Conservation (phyloP, 1,139 yeast genomes). For the Scheffersomyces quercinus region DNA sequence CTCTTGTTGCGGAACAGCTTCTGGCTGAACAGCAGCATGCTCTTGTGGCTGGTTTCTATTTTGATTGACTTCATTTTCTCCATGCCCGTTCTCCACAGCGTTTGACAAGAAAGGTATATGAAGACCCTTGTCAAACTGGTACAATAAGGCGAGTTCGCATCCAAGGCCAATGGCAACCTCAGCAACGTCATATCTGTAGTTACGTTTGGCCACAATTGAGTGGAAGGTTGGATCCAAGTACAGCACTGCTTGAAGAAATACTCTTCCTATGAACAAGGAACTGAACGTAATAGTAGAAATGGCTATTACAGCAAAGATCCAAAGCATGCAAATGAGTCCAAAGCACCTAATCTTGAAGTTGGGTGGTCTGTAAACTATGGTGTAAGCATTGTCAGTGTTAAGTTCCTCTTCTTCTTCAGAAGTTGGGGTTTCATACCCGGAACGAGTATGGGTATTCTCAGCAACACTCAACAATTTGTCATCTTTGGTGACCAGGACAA, state of each 20-base stretch:
- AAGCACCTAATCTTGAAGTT: slow-evolving; percentile 61
- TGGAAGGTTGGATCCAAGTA: not conserved
- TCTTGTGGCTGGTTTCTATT: not conserved
- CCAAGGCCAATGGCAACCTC: slow-evolving; percentile 25
- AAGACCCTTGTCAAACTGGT: slow-evolving; percentile 12
- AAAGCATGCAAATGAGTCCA: slow-evolving; percentile 56
- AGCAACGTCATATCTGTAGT: slow-evolving; percentile 15
- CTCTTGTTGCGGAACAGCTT: not conserved
- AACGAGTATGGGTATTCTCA: not conserved
- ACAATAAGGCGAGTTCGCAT: slow-evolving; percentile 17
- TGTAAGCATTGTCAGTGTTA: slow-evolving; percentile 57
- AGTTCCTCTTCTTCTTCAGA: slow-evolving; percentile 37
- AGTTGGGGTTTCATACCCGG: slow-evolving; percentile 7
- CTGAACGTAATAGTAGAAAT: slow-evolving; percentile 33
- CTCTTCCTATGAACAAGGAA: slow-evolving; percentile 44
- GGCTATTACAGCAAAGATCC: slow-evolving; percentile 67
- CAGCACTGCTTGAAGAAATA: slow-evolving; percentile 21
- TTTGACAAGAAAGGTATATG: not conserved
- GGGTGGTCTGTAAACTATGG: slow-evolving; percentile 87
- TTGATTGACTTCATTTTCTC: not conserved
- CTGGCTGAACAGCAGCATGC: not conserved
- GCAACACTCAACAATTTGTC: slow-evolving; percentile 56
- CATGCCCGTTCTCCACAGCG: not conserved
- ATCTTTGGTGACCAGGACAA: slow-evolving; percentile 80
- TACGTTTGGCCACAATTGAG: not conserved